These are phyloP conservation scores for Fusarium drepaniforme DNA, from an alignment of 2,329 filamentous ascomycete species.

Conservation along the genomic window DNA sequence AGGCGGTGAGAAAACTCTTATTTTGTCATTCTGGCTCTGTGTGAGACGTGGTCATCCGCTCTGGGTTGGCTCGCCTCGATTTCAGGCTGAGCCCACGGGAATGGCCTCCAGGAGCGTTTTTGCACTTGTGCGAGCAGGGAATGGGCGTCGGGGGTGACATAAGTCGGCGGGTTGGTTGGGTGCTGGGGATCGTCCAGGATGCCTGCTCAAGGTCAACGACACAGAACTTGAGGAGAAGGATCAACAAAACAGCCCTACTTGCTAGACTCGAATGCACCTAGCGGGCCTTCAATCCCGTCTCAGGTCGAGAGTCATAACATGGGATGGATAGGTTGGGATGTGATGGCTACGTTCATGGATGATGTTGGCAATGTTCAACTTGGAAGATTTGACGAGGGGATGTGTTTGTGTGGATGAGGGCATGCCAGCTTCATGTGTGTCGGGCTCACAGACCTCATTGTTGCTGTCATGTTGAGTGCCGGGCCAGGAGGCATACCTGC, in stretches of 20 bases:
- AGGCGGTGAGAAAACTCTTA: constrained; percentile 29
- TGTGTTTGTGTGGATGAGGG: not conserved
- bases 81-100: not conserved
- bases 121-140: constrained; percentile 3
- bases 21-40: constrained; percentile 7
- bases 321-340: not conserved
- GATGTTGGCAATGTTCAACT: constrained; percentile 8
- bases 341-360: not conserved
- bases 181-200: constrained; percentile 25
- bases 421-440: constrained; percentile 10
- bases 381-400: not conserved
- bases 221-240: constrained; percentile 2
- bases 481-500: not conserved
- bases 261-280: not conserved
- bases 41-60: not conserved
- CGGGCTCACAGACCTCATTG: constrained; percentile 3
- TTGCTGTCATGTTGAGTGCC: constrained; percentile 1
- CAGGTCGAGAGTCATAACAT: not conserved
- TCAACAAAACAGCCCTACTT: not conserved
- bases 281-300: not conserved
- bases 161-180: constrained; percentile 5
- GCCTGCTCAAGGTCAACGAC: constrained; percentile 14
- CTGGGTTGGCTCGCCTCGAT: not conserved
- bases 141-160: constrained; percentile 9
- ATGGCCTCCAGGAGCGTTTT: constrained; percentile 7